Conservation (phyloP, 1,284 basidiomycete genomes). For the Tylopilus orsonianus region DNA sequence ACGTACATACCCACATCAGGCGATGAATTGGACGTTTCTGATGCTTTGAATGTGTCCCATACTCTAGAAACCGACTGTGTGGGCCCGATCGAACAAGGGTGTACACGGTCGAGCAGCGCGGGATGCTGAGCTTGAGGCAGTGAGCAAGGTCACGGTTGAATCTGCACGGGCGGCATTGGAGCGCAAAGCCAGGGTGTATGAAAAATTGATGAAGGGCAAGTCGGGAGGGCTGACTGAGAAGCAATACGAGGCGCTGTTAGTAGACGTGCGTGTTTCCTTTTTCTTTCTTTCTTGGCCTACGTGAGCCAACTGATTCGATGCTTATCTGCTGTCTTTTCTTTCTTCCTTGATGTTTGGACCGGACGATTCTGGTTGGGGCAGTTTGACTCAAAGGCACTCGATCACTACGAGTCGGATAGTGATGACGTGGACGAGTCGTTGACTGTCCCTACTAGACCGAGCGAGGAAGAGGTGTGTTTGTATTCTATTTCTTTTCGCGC, state of each 20-base stretch:
- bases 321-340: too few species aligned
- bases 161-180: conserved; percentile 67
- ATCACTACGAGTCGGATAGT: conserved; percentile 61
- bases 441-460: conserved; percentile 47
- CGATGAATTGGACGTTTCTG: neutral
- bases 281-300: neutral
- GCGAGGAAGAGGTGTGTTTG: conserved; percentile 42
- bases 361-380: conserved; percentile 26
- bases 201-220: conserved; percentile 78
- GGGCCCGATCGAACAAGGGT: conserved; percentile 72
- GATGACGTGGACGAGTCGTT: conserved; percentile 75
- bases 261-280: conserved; percentile 66
- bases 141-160: conserved; percentile 68
- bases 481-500: neutral
- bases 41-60: neutral
- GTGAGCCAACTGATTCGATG: neutral
- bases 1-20: neutral
- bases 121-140: conserved; percentile 65
- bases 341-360: neutral
- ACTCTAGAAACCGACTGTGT: conserved; percentile 68
- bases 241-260: conserved; percentile 72
- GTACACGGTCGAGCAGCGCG: conserved; percentile 58
- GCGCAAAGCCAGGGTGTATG: conserved; percentile 82
- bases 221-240: conserved; percentile 76
- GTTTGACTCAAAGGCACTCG: conserved; percentile 72